These are phyloP conservation scores for Decorospora gaudefroyi DNA, from an alignment of 2,329 filamentous ascomycete genomes.

Conservation along the genomic window DNA sequence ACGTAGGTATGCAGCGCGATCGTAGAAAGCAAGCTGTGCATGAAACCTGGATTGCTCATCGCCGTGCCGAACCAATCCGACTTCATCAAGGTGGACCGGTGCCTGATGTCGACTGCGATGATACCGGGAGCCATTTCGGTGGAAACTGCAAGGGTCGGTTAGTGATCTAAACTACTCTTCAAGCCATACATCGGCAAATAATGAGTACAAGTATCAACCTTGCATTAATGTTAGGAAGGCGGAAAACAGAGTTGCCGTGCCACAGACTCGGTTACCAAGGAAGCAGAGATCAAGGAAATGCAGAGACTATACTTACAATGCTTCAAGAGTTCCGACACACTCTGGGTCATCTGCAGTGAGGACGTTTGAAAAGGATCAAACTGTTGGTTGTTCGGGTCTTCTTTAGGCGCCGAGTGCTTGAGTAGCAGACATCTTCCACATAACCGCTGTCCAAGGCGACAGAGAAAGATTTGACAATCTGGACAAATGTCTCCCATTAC, in stretches of 20 bases:
- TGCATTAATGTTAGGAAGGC: neutral
- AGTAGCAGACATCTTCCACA: constrained; percentile 38
- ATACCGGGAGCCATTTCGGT: constrained; percentile 45
- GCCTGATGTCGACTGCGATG: constrained; percentile 46
- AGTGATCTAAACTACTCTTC: constrained; percentile 21
- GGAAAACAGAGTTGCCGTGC: constrained; percentile 6
- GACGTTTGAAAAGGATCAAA: constrained; percentile 44
- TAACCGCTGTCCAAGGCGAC: constrained; percentile 35
- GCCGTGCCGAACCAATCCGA: constrained; percentile 47
- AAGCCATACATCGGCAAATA: neutral
- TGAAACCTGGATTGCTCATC: constrained; percentile 43
- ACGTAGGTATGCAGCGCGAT: constrained; percentile 43
- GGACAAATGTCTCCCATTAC: constrained; percentile 33
- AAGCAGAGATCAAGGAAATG: constrained; percentile 12
- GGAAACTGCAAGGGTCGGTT: constrained; percentile 33
- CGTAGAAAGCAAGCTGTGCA: constrained; percentile 47
- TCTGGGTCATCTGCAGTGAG: constrained; percentile 34
- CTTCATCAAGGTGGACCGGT: constrained; percentile 43
- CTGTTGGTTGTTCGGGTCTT: constrained; percentile 33
- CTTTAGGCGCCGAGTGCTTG: constrained; percentile 21
- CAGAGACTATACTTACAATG: constrained; percentile 42
- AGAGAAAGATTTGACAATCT: constrained; percentile 39
- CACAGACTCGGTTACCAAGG: constrained; percentile 17
- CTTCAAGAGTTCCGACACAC: constrained; percentile 39
- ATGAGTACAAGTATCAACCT: neutral